Percentiles rank a stretch among this genome's conserved stretches.
Conservation (phyloP, 176 grass and related monocot species). For the Puccinellia tenuiflora region DNA sequence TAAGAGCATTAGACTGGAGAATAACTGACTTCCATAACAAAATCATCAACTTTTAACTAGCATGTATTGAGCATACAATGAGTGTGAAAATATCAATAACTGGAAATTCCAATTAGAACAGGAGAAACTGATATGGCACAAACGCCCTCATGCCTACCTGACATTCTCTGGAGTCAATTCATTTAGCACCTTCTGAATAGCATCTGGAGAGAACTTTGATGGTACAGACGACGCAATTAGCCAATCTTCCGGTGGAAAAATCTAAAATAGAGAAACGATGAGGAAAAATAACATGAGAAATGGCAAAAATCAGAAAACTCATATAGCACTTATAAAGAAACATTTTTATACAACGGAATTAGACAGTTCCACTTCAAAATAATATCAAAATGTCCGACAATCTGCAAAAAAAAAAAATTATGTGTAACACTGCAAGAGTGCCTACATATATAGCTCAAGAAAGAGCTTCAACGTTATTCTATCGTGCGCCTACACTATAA, state of each 20-base stretch:
- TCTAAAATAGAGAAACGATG: conserved; percentile 18
- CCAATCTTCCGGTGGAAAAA: conserved; percentile 96
- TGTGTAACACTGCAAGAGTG: not conserved
- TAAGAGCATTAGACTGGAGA: not conserved
- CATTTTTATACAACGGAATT: not conserved
- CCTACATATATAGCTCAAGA: conserved; percentile 1
- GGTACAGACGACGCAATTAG: conserved; percentile 60
- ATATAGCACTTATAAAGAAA: not conserved
- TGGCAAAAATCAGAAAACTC: not conserved
- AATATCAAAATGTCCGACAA: not conserved
- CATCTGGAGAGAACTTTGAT: conserved; percentile 70
- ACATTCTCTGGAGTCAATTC: conserved; percentile 81
- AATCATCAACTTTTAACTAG: not conserved
- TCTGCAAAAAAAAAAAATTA: not conserved
- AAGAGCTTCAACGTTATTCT: not conserved
- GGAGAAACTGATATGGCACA: not conserved
- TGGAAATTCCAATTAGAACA: not conserved
- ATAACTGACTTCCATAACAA: not conserved
- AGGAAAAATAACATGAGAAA: not conserved
- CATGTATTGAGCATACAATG: not conserved
- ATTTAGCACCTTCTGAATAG: conserved; percentile 71
- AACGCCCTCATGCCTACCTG: conserved; percentile 50
- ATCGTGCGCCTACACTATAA: not conserved
- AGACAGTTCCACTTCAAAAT: not conserved
- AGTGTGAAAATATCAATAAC: not conserved